phyloP scores from a whole-genome alignment of 2,329 filamentous ascomycete genomes.

The Eutypella sp. region DNA sequence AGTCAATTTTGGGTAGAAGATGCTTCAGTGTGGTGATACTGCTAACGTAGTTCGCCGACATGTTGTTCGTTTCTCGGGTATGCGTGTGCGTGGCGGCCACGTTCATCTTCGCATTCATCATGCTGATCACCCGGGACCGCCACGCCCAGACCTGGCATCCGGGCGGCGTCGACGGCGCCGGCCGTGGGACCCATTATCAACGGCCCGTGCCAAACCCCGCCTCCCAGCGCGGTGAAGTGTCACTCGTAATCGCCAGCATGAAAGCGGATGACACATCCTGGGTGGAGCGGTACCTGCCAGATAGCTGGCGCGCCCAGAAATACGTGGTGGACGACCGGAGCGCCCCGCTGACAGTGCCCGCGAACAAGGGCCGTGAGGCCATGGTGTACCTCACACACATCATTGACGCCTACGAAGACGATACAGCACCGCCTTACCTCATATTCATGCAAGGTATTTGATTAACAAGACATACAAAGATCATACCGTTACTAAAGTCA shows the following conservation, averaged over 20 bases:
- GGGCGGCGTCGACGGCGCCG: background rate
- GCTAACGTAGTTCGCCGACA: too few species aligned
- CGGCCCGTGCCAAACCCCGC: slow-evolving; percentile 1
- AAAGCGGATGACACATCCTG: slow-evolving; percentile 31
- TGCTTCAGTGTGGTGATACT: too few species aligned
- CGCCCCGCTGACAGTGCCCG: slow-evolving; percentile 42
- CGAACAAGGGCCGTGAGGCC: slow-evolving; percentile 47
- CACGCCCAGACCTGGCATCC: background rate
- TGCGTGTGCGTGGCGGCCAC: too few species aligned
- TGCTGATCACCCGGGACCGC: background rate
- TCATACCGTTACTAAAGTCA: background rate
- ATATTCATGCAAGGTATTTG: background rate
- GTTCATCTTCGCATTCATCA: background rate
- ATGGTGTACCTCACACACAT: slow-evolving; percentile 51
- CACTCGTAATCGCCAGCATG: slow-evolving; percentile 29
- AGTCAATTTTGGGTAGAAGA: too few species aligned
- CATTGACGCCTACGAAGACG: slow-evolving; percentile 42
- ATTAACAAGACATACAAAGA: slow-evolving; percentile 10
- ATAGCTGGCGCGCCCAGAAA: slow-evolving; percentile 47
- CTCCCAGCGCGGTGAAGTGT: slow-evolving; percentile 13
- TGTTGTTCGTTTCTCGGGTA: too few species aligned
- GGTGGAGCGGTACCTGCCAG: slow-evolving; percentile 35
- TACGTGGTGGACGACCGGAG: slow-evolving; percentile 49
- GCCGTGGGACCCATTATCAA: background rate
- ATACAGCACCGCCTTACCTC: slow-evolving; percentile 34